Percentiles rank a stretch among this genome's conserved stretches.
Evolutionary conservation across 768 basidiomycete species (phyloP).

Genomic region (Pholiota microspora): DNA sequence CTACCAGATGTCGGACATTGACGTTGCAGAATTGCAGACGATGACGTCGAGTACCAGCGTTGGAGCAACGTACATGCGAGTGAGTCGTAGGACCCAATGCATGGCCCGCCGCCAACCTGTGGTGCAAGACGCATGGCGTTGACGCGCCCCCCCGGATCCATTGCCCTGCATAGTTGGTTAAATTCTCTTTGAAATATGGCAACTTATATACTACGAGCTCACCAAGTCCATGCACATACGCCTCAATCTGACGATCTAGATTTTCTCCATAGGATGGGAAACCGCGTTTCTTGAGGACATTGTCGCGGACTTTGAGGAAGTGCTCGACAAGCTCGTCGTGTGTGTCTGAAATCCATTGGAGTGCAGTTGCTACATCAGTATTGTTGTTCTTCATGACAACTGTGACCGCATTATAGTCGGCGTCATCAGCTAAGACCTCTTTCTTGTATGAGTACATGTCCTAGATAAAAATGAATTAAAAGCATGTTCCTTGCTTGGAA

Average conservation of each 20-base stretch:
- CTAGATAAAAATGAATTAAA: neutral
- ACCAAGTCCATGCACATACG: slow-evolving; percentile 5
- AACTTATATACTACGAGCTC: neutral
- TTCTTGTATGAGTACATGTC: slow-evolving; percentile 13
- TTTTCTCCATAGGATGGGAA: slow-evolving; percentile 10
- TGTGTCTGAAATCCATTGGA: slow-evolving; percentile 9
- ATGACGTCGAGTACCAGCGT: too few species aligned
- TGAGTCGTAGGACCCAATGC: too few species aligned
- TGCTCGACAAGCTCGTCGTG: slow-evolving; percentile 6
- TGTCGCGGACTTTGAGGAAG: slow-evolving; percentile 6
- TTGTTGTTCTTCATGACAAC: slow-evolving; percentile 12
- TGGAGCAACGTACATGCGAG: too few species aligned
- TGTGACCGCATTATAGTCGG: slow-evolving; percentile 11
- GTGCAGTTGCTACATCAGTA: slow-evolving; percentile 2
- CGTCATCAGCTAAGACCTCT: slow-evolving; percentile 4
- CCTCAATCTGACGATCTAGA: slow-evolving; percentile 7
- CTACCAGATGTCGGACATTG: too few species aligned
- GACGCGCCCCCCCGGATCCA: slow-evolving; percentile 16
- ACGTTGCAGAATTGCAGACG: too few species aligned
- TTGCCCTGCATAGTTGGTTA: slow-evolving; percentile 6
- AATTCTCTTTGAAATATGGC: neutral
- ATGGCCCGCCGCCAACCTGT: too few species aligned
- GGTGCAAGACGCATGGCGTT: too few species aligned
- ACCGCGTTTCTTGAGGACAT: slow-evolving; percentile 1
- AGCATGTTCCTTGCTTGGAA: too few species aligned